Evolutionary conservation across 208 protist genomes (phyloP), one percentile per base, ranked within the genome.

Genomic region (Trypanosoma platydactyli): DNA sequence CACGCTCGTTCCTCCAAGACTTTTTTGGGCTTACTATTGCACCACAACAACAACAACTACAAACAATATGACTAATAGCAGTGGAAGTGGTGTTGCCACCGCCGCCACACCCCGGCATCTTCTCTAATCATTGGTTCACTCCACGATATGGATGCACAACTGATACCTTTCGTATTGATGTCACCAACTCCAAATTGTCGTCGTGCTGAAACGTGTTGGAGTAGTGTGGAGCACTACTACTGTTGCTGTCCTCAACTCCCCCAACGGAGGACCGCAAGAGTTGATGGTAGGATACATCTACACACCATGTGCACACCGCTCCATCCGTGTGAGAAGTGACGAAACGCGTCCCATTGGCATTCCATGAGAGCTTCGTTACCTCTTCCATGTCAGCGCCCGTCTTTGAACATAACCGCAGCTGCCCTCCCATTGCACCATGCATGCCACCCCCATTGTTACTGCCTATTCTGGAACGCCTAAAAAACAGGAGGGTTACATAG

Each of bases 301-400:
- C 51, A 9, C 76, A 63, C 89, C 87, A 95, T 27, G 82, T 70
- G 63, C 85, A 76, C 38, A 94, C 76, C 5, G 79, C 57, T 56
- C 87, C 84, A 71, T 92, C 86, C 4, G 78, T 74, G 68, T 95
- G 90, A 29, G 84, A 77, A 5, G 90, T 94, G 24, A 88, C 76
- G 54, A 95, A 89, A 59, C 87, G 81, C 9, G 85, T 92, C 15
- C 87, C 87, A 15, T 83, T 88, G 33, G 77, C 79, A 59, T 94
- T 92, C 88, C 90, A 95, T 53, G 81, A 83, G 50, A 94, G 53
- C 44, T 82, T 83, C 11, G 77, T 69, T n/a, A 91, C 71, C 25
- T 88, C 82, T 50, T 86, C 77, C 46, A 79, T 84, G 25, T 59
- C 25, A 22, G 82, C 61, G 41, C 77, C 67, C 13, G 77, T 65